phyloP scores from a whole-genome alignment of 2,329 filamentous ascomycete genomes.

The Ciborinia camelliae region DNA sequence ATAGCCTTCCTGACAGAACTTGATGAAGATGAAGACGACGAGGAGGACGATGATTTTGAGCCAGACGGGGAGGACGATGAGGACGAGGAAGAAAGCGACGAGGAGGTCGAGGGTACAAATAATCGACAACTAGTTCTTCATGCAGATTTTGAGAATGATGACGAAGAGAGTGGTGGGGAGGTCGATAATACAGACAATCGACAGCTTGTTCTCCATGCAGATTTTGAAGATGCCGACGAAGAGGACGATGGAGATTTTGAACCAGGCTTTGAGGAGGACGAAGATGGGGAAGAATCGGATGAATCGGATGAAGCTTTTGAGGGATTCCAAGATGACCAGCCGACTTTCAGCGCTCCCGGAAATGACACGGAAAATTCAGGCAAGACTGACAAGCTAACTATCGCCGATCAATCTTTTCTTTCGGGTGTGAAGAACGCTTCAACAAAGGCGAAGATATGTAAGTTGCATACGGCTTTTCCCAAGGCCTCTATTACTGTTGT shows the following conservation, averaged over 20 bases:
- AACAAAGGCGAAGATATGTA: conserved; percentile 30
- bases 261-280: conserved; percentile 28
- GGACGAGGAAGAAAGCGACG: conserved; percentile 31
- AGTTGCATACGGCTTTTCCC: conserved; percentile 36
- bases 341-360: background rate
- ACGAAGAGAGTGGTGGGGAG: conserved; percentile 34
- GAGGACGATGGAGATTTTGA: conserved; percentile 33
- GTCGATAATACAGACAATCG: conserved; percentile 30
- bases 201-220: conserved; percentile 23
- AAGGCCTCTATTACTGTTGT: conserved; percentile 33
- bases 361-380: background rate
- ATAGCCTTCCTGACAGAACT: background rate
- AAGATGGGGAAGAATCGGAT: conserved; percentile 22
- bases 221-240: conserved; percentile 26
- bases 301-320: conserved; percentile 12
- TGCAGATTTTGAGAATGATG: conserved; percentile 41
- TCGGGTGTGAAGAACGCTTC: conserved; percentile 23
- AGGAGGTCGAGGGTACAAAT: conserved; percentile 34
- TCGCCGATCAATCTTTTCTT: conserved; percentile 23
- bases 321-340: conserved; percentile 7
- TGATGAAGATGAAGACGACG: conserved; percentile 20
- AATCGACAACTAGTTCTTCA: conserved; percentile 28
- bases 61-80: conserved; percentile 29
- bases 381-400: conserved; percentile 17
- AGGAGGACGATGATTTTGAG: conserved; percentile 33